These are phyloP conservation scores for Madurella fahalii DNA, from an alignment of 2,329 filamentous ascomycete genomes.

Conservation along the genomic window DNA sequence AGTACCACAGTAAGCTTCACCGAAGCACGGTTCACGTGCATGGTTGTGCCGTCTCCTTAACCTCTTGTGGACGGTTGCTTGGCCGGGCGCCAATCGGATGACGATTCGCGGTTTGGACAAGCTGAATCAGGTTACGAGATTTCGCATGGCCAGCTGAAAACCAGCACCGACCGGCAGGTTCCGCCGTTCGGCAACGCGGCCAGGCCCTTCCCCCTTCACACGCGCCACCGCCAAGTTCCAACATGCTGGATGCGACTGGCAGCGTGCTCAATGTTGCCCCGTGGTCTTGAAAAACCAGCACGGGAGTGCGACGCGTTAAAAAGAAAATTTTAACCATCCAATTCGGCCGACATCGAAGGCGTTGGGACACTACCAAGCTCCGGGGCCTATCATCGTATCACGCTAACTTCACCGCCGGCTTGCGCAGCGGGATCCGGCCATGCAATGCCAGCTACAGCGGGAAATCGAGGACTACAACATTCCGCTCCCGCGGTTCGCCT, in stretches of 20 bases:
- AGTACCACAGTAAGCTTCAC: neutral
- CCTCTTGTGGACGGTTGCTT: neutral
- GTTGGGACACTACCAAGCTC: too few relatives aligned
- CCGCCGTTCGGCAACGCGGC: neutral
- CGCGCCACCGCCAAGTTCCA: neutral
- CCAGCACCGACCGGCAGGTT: neutral
- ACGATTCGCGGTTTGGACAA: neutral
- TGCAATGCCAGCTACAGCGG: constrained; percentile 5
- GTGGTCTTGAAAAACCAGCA: too few relatives aligned
- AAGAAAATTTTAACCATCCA: too few relatives aligned
- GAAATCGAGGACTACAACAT: constrained; percentile 38
- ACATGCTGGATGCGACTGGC: neutral
- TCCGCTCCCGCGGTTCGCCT: constrained; percentile 10
- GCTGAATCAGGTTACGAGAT: constrained; percentile 11
- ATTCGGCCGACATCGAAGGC: too few relatives aligned
- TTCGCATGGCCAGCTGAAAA: constrained; percentile 16
- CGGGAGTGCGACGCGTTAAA: too few relatives aligned
- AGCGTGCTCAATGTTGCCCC: too few relatives aligned
- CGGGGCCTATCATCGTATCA: too few relatives aligned
- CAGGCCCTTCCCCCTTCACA: neutral
- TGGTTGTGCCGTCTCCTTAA: neutral
- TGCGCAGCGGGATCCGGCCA: too few relatives aligned
- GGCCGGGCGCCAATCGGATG: constrained; percentile 8
- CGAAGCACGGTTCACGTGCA: constrained; percentile 1
- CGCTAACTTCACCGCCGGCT: too few relatives aligned